Percentiles rank a stretch among this genome's conserved stretches.
Conservation (phyloP, 805 yeast genomes). For the Candida dendrica region DNA sequence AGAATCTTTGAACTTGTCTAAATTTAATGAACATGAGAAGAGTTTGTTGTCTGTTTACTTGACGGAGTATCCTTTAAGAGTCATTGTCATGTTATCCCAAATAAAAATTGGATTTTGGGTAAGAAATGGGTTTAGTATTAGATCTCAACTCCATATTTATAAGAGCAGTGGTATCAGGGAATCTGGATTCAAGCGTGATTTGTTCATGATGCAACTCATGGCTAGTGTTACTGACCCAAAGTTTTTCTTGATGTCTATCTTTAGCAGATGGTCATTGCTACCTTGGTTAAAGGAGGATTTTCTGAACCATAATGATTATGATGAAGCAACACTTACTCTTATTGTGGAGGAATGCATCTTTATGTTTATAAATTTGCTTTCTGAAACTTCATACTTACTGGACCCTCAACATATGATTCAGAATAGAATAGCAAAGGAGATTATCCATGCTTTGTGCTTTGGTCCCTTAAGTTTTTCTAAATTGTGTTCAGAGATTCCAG, state of each 20-base stretch:
- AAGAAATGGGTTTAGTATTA: conserved; percentile 78
- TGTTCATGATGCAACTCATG: conserved; percentile 59
- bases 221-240: conserved; percentile 52
- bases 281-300: conserved; percentile 44
- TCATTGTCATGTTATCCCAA: conserved; percentile 72
- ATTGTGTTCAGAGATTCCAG: conserved; percentile 63
- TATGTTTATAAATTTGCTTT: conserved; percentile 57
- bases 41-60: conserved; percentile 18
- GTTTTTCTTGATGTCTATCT: conserved; percentile 45
- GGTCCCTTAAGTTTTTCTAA: conserved; percentile 67
- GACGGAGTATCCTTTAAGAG: conserved; percentile 72
- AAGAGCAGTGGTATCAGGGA: conserved; percentile 75
- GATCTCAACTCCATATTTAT: conserved; percentile 75
- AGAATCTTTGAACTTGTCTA: conserved; percentile 7
- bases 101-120: conserved; percentile 91
- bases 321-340: conserved; percentile 37
- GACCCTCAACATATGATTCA: conserved; percentile 43
- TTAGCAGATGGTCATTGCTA: conserved; percentile 63
- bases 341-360: conserved; percentile 78
- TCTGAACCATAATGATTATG: conserved; percentile 35
- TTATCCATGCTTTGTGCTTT: conserved; percentile 80
- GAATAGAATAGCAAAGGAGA: conserved; percentile 52
- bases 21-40: conserved; percentile 10
- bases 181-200: conserved; percentile 72
- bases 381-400: conserved; percentile 56